These are phyloP conservation scores for Sonneratia alba DNA, from an alignment of 345 rosid genomes.

Conservation along the genomic window DNA sequence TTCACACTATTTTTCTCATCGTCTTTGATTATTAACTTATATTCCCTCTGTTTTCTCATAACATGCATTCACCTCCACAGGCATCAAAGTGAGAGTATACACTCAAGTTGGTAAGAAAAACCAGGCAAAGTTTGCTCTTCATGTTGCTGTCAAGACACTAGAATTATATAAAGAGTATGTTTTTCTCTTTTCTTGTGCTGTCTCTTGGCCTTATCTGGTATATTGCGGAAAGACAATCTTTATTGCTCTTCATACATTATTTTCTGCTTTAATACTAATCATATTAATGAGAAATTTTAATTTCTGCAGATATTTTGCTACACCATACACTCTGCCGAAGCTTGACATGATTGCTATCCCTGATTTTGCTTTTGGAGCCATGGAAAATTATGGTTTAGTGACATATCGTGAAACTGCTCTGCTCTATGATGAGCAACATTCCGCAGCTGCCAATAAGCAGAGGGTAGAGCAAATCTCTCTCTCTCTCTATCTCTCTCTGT, in stretches of 20 bases:
- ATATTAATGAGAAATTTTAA: slow-evolving; percentile 4
- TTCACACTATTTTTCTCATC: background rate
- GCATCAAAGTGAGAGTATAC: slow-evolving; percentile 80
- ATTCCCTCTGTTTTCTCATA: background rate
- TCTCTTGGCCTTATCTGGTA: background rate
- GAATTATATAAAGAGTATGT: slow-evolving; percentile 76
- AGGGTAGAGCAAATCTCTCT: slow-evolving; percentile 34
- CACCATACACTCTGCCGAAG: slow-evolving; percentile 82
- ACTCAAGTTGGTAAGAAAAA: slow-evolving; percentile 76
- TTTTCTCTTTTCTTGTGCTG: slow-evolving; percentile 7
- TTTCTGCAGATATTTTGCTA: slow-evolving; percentile 69
- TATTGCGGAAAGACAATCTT: background rate
- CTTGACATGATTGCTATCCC: slow-evolving; percentile 97
- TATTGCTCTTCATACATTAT: background rate
- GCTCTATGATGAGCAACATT: slow-evolving; percentile 85
- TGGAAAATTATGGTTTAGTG: slow-evolving; percentile 98
- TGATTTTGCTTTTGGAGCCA: slow-evolving; percentile 95
- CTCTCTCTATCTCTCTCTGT: background rate
- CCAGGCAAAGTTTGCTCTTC: slow-evolving; percentile 87
- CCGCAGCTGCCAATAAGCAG: slow-evolving; percentile 97
- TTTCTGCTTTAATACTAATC: background rate
- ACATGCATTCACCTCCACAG: slow-evolving; percentile 27
- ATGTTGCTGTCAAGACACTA: slow-evolving; percentile 85
- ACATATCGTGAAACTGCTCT: slow-evolving; percentile 88
- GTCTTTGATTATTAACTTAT: background rate